Evolutionary conservation across 805 yeast species (phyloP).

Genomic region (Sungouiella thailandica): DNA sequence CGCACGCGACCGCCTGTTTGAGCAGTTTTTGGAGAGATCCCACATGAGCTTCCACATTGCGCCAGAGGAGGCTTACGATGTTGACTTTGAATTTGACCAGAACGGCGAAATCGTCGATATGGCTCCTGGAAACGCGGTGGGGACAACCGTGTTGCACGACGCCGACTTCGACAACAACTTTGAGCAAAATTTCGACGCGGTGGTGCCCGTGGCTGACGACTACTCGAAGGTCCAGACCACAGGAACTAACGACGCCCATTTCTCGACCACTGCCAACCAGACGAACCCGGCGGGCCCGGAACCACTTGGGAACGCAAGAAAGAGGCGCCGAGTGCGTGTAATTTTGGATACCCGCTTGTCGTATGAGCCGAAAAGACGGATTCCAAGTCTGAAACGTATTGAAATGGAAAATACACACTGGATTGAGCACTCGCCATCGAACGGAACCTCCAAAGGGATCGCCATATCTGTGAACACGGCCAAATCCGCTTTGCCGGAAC

Average conservation of each 20-base stretch:
- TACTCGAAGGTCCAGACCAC: conserved; percentile 6
- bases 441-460: too few relatives aligned
- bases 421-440: too few relatives aligned
- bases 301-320: too few relatives aligned
- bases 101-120: conserved; percentile 19
- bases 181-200: conserved; percentile 9
- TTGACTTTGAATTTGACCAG: conserved; percentile 20
- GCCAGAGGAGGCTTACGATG: conserved; percentile 6
- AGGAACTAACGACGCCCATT: conserved; percentile 6
- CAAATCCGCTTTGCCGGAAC: too few relatives aligned
- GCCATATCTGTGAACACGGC: too few relatives aligned
- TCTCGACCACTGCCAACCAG: conserved; percentile 4
- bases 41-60: conserved; percentile 8
- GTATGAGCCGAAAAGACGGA: too few relatives aligned
- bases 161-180: conserved; percentile 11
- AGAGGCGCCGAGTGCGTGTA: too few relatives aligned
- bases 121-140: neutral
- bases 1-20: conserved; percentile 10
- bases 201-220: conserved; percentile 7
- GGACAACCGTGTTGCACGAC: conserved; percentile 3
- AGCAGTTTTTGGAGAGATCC: conserved; percentile 13
- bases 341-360: too few relatives aligned
- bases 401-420: too few relatives aligned
- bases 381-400: too few relatives aligned
- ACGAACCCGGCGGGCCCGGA: too few relatives aligned